Evolutionary conservation across 2,329 filamentous ascomycete species (phyloP).

Genomic region (Onygenales sp.): DNA sequence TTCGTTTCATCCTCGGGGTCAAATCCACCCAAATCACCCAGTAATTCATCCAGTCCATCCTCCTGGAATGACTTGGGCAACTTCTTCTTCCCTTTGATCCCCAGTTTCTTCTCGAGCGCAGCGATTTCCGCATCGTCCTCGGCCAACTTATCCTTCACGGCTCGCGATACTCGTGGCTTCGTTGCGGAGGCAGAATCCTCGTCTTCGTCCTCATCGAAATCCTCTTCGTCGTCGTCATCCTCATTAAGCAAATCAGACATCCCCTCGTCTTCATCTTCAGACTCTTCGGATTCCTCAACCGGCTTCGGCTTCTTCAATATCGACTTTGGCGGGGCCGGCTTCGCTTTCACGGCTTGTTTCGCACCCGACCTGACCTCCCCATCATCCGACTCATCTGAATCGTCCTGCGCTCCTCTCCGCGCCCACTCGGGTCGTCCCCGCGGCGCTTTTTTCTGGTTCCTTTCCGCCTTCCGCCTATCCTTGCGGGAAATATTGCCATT

Average conservation of each 20-base stretch:
- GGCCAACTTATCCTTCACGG: conserved; percentile 55
- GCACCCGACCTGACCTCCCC: conserved; percentile 17
- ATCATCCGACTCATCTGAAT: conserved; percentile 19
- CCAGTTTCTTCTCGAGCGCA: conserved; percentile 76
- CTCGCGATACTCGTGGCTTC: conserved; percentile 19
- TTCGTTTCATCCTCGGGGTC: conserved; percentile 40
- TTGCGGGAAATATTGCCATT: conserved; percentile 39
- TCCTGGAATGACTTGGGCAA: conserved; percentile 65
- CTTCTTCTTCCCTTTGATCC: conserved; percentile 56
- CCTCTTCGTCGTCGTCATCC: conserved; percentile 19
- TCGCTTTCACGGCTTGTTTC: conserved; percentile 8
- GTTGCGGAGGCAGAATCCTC: conserved; percentile 10
- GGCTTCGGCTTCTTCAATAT: conserved; percentile 26
- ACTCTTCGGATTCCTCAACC: conserved; percentile 15
- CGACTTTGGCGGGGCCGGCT: conserved; percentile 20
- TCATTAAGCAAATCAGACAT: conserved; percentile 2
- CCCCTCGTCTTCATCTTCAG: conserved; percentile 14
- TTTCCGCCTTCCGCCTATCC: conserved; percentile 58
- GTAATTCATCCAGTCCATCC: conserved; percentile 70
- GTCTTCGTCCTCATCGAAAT: conserved; percentile 22
- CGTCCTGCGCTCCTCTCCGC: conserved; percentile 11
- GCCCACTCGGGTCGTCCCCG: conserved; percentile 14
- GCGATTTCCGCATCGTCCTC: conserved; percentile 85
- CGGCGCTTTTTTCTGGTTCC: conserved; percentile 50
- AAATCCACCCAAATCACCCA: conserved; percentile 56